phyloP scores from a whole-genome alignment of 495 filamentous ascomycete genomes.

The Aspergillus wentii region DNA sequence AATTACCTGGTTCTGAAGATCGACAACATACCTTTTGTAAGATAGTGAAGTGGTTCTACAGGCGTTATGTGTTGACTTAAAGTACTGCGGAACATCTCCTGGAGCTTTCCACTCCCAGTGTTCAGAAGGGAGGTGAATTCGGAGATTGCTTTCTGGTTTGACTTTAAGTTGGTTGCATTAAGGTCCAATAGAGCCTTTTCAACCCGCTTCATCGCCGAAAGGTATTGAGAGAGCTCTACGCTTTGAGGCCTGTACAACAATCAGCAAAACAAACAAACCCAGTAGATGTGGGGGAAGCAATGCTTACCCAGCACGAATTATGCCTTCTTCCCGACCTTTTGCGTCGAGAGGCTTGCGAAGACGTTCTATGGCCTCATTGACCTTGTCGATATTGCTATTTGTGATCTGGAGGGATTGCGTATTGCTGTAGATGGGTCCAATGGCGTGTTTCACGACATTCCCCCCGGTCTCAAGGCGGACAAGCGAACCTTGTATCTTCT shows the following conservation, averaged over 20 bases:
- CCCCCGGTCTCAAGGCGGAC: conserved; percentile 80
- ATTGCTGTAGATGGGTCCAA: conserved; percentile 89
- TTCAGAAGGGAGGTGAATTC: conserved; percentile 75
- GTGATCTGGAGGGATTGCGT: conserved; percentile 82
- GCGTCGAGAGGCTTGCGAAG: conserved; percentile 84
- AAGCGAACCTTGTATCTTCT: conserved; percentile 88
- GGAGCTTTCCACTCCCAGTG: conserved; percentile 72
- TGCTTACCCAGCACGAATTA: conserved; percentile 74
- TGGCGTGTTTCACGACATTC: conserved; percentile 83
- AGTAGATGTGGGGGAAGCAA: not conserved
- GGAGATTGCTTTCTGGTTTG: conserved; percentile 82
- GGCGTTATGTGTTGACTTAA: conserved; percentile 67
- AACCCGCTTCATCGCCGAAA: conserved; percentile 82
- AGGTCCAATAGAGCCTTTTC: conserved; percentile 77
- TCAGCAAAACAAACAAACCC: conserved; percentile 11
- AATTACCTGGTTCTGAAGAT: not conserved
- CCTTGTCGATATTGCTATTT: conserved; percentile 81
- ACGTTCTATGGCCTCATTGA: conserved; percentile 80
- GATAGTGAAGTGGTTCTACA: conserved; percentile 85
- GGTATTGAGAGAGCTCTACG: conserved; percentile 76
- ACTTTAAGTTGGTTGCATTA: conserved; percentile 77
- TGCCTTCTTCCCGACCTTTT: conserved; percentile 81
- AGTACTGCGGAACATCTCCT: conserved; percentile 72
- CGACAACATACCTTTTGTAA: conserved; percentile 67
- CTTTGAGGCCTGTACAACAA: conserved; percentile 57